Percentiles rank a stretch among this genome's conserved stretches.
Evolutionary conservation across 1,284 basidiomycete species (phyloP).

Genomic region (Trichosporon ovoides): DNA sequence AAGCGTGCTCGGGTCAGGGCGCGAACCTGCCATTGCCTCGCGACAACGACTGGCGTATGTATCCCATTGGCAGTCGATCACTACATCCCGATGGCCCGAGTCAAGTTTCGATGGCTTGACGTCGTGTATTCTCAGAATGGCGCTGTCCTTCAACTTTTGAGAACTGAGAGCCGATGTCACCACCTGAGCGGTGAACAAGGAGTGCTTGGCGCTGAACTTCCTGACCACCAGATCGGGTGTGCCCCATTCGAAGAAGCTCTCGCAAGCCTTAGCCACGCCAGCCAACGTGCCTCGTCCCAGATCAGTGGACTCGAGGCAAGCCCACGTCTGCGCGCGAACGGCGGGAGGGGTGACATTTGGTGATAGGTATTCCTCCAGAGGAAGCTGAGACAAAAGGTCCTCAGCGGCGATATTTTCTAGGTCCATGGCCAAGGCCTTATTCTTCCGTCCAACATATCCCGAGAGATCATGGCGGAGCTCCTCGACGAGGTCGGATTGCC

Average conservation of each 20-base stretch:
- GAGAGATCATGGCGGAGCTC: conserved; percentile 68
- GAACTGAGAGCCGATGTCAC: conserved; percentile 25
- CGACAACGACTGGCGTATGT: conserved; percentile 28
- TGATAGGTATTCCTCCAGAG: conserved; percentile 67
- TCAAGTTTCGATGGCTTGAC: background rate
- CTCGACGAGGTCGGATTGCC: conserved; percentile 58
- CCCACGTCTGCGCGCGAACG: conserved; percentile 34
- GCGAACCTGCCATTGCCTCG: conserved; percentile 37
- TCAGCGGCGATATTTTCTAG: conserved; percentile 52
- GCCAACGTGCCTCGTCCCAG: conserved; percentile 54
- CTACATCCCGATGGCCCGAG: conserved; percentile 17
- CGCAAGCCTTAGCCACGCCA: conserved; percentile 68
- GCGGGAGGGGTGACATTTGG: conserved; percentile 49
- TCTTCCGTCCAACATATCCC: conserved; percentile 55
- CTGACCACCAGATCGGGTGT: conserved; percentile 56
- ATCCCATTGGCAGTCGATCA: conserved; percentile 30
- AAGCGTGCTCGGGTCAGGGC: conserved; percentile 27
- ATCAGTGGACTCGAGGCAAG: conserved; percentile 39
- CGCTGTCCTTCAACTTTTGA: background rate
- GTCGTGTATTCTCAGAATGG: background rate
- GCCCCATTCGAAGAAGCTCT: conserved; percentile 85
- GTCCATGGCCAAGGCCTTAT: conserved; percentile 58
- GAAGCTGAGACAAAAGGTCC: conserved; percentile 59
- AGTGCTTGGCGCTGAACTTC: conserved; percentile 38
- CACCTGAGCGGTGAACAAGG: conserved; percentile 34